Evolutionary conservation across 352 stramenopile species (phyloP).

Genomic region (Thalassiosira ordinaria): DNA sequence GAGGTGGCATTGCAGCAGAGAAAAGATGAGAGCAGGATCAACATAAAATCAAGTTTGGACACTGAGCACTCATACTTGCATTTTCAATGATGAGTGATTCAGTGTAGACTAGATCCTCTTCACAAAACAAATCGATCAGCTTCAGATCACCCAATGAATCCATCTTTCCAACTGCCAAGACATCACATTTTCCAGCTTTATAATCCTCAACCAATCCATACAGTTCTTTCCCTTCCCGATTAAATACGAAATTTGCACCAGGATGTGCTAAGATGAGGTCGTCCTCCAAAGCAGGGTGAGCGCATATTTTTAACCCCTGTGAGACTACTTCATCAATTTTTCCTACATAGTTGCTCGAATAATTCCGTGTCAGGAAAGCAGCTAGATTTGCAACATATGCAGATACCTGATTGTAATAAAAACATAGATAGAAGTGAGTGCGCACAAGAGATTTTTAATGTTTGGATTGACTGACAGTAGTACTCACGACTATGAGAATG

Average conservation of each 20-base stretch:
- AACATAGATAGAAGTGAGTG: too few species aligned
- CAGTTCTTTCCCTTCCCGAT: neutral
- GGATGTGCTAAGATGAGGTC: neutral
- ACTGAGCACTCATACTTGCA: neutral
- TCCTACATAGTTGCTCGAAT: neutral
- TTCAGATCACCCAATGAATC: neutral
- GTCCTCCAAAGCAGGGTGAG: neutral
- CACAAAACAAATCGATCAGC: neutral
- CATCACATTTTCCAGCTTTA: neutral
- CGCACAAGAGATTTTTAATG: too few species aligned
- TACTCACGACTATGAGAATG: slow-evolving; percentile 13
- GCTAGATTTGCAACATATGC: slow-evolving; percentile 26
- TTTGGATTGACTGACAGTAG: too few species aligned
- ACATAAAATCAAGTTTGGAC: neutral
- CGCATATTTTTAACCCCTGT: neutral
- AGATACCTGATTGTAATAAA: too few species aligned
- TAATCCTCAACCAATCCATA: slow-evolving; percentile 16
- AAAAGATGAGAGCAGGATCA: neutral
- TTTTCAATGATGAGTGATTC: slow-evolving; percentile 11
- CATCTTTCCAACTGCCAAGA: neutral
- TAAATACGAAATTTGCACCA: slow-evolving; percentile 4
- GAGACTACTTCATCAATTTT: neutral
- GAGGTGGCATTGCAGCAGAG: neutral
- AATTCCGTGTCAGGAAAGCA: slow-evolving; percentile 11
- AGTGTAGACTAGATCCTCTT: slow-evolving; percentile 15